Conservation (phyloP, 2,329 filamentous ascomycete species). For the Talaromyces sp. region DNA sequence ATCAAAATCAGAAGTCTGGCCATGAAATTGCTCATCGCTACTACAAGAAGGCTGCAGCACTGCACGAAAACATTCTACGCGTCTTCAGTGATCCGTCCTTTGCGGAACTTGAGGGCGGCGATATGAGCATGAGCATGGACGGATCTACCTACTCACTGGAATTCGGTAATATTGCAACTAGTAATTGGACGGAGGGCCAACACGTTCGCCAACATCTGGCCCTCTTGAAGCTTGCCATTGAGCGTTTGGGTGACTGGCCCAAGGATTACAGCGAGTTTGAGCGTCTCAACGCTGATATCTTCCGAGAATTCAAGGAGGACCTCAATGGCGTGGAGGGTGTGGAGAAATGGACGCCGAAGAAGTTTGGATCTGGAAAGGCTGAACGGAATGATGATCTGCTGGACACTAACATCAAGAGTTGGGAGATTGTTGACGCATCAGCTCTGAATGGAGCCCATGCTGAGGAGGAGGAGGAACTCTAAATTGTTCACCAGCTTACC, state of each 20-base stretch:
- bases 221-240: conserved; percentile 36
- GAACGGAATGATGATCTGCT: conserved; percentile 34
- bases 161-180: conserved; percentile 16
- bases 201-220: conserved; percentile 34
- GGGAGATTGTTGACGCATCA: conserved; percentile 21
- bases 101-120: conserved; percentile 26
- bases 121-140: conserved; percentile 20
- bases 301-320: conserved; percentile 35
- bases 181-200: conserved; percentile 24
- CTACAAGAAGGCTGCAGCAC: conserved; percentile 34
- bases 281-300: conserved; percentile 43
- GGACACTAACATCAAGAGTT: conserved; percentile 19
- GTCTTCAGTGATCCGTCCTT: conserved; percentile 30
- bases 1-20: conserved; percentile 30
- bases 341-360: conserved; percentile 46
- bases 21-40: conserved; percentile 34
- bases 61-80: conserved; percentile 37
- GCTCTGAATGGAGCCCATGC: conserved; percentile 15
- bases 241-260: conserved; percentile 40
- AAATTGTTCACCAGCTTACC: neutral
- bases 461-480: conserved; percentile 21
- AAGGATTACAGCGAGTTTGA: conserved; percentile 48
- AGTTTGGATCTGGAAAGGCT: conserved; percentile 44
- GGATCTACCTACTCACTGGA: conserved; percentile 22
- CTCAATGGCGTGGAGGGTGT: conserved; percentile 42